Conservation (phyloP, 2,329 filamentous ascomycete species). For the Fusarium abutilonis region DNA sequence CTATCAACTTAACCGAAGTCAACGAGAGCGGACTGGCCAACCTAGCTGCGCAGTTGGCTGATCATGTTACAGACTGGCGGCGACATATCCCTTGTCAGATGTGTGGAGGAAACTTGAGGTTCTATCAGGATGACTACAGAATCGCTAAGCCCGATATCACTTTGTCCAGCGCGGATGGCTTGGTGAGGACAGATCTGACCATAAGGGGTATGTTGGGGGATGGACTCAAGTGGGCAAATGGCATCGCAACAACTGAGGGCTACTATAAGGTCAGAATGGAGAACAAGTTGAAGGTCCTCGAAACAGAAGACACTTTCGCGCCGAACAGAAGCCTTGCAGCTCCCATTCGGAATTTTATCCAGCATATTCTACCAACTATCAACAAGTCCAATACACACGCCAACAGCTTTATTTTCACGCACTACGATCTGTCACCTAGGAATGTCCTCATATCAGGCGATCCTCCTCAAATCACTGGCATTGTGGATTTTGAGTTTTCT, state of each 20-base stretch:
- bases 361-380: accelerated
- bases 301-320: neutral
- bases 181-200: accelerated
- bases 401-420: conserved; percentile 9
- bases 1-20: neutral
- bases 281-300: neutral
- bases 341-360: neutral
- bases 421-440: conserved; percentile 13
- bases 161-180: accelerated
- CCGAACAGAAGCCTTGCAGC: neutral
- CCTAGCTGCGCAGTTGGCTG: conserved; percentile 3
- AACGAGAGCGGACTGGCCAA: neutral
- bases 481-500: conserved; percentile 22
- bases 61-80: conserved; percentile 4
- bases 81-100: neutral
- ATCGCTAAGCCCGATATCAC: neutral
- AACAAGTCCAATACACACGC: neutral
- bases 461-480: conserved; percentile 1
- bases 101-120: conserved; percentile 3
- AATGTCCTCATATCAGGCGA: conserved; percentile 12
- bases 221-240: accelerated
- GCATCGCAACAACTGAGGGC: neutral
- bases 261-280: neutral
- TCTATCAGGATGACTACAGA: neutral
- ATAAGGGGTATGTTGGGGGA: conserved; percentile 5